Conservation (phyloP, 2,329 filamentous ascomycete species). For the Chaetomium sp. region DNA sequence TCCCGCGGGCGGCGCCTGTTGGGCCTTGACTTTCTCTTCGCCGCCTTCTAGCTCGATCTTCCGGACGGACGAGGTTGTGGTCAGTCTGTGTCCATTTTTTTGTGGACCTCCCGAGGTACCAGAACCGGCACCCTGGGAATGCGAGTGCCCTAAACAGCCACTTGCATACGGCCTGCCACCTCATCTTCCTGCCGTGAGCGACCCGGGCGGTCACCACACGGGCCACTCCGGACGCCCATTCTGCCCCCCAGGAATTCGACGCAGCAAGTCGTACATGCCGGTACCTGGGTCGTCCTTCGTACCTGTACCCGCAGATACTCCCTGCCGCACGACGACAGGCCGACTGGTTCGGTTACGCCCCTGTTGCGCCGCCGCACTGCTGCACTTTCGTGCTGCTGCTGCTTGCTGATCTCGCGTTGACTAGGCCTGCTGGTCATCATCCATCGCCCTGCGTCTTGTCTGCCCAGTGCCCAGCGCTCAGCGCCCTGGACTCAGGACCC, state of each 20-base stretch:
- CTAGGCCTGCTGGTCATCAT: slow-evolving; percentile 16
- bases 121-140: slow-evolving; percentile 27
- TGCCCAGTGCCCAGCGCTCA: too few relatives aligned
- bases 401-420: slow-evolving; percentile 24
- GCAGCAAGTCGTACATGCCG: slow-evolving; percentile 23
- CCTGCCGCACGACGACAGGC: slow-evolving; percentile 14
- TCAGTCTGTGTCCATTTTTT: slow-evolving; percentile 5
- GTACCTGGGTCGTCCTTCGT: slow-evolving; percentile 28
- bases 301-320: slow-evolving; percentile 27
- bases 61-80: background rate
- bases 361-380: too few relatives aligned
- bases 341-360: slow-evolving; percentile 21
- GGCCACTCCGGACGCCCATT: slow-evolving; percentile 33
- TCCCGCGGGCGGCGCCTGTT: too few relatives aligned
- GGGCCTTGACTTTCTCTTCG: too few relatives aligned
- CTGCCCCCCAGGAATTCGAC: slow-evolving; percentile 23
- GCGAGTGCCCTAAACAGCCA: slow-evolving; percentile 35
- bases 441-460: slow-evolving; percentile 20
- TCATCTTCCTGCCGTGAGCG: slow-evolving; percentile 37
- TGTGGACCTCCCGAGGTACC: slow-evolving; percentile 17
- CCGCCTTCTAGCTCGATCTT: too few relatives aligned
- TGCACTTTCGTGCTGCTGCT: background rate
- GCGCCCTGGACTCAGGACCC: too few relatives aligned
- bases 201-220: slow-evolving; percentile 31
- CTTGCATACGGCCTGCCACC: slow-evolving; percentile 43